A percentile compares a stretch with the other conserved stretches of the same genome.
Conservation (phyloP, 169 alveolate genomes). For the Plasmodium chabaudi region DNA sequence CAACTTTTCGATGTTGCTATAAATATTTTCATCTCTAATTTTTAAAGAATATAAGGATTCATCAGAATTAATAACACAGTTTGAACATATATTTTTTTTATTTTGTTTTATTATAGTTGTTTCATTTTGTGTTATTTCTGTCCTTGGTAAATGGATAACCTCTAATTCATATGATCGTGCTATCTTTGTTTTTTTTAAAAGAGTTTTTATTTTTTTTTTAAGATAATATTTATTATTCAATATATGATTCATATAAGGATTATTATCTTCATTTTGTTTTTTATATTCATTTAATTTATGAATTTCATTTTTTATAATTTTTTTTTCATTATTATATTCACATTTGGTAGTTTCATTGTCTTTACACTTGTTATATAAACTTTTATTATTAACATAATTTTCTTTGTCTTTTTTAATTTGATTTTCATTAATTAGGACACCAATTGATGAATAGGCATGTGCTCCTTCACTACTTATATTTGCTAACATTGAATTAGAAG, state of each 20-base stretch:
- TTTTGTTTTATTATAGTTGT: background rate
- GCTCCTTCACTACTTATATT: too few relatives aligned
- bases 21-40: constrained; percentile 6
- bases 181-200: constrained; percentile 11
- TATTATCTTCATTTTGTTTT: background rate
- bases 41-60: constrained; percentile 29
- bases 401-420: too few relatives aligned
- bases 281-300: too few relatives aligned
- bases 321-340: too few relatives aligned
- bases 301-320: too few relatives aligned
- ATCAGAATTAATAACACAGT: constrained; percentile 14
- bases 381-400: too few relatives aligned
- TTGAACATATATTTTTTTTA: too few relatives aligned
- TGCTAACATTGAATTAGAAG: too few relatives aligned
- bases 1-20: background rate
- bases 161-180: background rate
- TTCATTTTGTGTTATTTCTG: constrained; percentile 3
- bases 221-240: constrained; percentile 37
- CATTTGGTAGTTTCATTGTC: too few relatives aligned
- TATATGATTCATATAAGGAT: background rate
- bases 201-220: constrained; percentile 56
- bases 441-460: too few relatives aligned
- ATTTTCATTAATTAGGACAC: too few relatives aligned
- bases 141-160: constrained; percentile 20
- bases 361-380: too few relatives aligned